phyloP scores from a whole-genome alignment of 1,139 yeast species.

The Saccharomyces hybrid region DNA sequence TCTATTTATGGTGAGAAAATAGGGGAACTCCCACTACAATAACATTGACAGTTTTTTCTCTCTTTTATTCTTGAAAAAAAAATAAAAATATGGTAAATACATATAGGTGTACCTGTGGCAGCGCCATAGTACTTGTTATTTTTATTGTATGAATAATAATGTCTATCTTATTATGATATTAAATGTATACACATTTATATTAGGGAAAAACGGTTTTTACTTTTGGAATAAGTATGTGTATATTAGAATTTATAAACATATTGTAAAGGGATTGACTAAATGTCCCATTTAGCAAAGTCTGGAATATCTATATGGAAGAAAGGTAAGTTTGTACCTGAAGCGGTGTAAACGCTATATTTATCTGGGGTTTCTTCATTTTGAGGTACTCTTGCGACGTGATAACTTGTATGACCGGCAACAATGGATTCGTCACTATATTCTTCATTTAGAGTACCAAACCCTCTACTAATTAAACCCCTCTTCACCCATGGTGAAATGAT shows the following conservation, averaged over 20 bases:
- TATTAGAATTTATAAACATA: neutral
- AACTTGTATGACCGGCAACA: conserved; percentile 27
- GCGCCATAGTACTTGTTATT: neutral
- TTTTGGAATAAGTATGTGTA: neutral
- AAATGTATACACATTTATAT: neutral
- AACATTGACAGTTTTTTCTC: neutral
- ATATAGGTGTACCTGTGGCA: neutral
- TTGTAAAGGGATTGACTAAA: conserved; percentile 5
- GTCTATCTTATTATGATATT: neutral
- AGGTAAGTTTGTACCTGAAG: conserved; percentile 68
- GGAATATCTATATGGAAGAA: conserved; percentile 87
- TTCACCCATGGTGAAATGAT: conserved; percentile 81
- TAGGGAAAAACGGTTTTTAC: neutral
- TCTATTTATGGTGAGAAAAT: conserved; percentile 11
- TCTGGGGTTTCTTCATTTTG: conserved; percentile 12
- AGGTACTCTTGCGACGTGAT: conserved; percentile 29
- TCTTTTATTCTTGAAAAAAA: neutral
- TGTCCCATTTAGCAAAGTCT: conserved; percentile 41
- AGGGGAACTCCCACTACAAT: neutral
- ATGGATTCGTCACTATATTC: conserved; percentile 27
- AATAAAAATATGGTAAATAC: neutral
- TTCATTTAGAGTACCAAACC: conserved; percentile 61
- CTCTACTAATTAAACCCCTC: conserved; percentile 65
- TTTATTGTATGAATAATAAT: neutral
- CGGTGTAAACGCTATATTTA: conserved; percentile 38